Evolutionary conservation across 192 early-diverging fungal species (phyloP).

Genomic region (Dimargaris verticillata): DNA sequence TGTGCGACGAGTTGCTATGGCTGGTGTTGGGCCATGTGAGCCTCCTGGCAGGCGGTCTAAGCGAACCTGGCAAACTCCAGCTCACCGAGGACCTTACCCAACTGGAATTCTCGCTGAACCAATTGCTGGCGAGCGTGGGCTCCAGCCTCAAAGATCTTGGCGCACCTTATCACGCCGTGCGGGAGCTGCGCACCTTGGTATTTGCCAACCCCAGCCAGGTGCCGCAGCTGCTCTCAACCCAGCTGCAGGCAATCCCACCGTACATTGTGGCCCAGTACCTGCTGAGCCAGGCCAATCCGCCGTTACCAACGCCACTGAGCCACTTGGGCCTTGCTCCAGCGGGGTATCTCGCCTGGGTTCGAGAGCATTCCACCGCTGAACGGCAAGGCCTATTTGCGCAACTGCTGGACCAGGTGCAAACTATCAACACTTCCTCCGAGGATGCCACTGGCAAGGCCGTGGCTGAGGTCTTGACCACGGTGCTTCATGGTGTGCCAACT

Average conservation of each 20-base stretch:
- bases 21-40: constrained; percentile 4
- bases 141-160: constrained; percentile 1
- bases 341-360: too few relatives aligned
- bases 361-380: too few relatives aligned
- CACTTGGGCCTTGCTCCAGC: too few relatives aligned
- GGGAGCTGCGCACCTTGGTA: background rate
- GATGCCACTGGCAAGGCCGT: too few relatives aligned
- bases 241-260: background rate
- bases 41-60: background rate
- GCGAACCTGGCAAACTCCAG: constrained; percentile 2
- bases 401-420: too few relatives aligned
- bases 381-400: too few relatives aligned
- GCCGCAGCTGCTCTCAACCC: background rate
- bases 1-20: background rate
- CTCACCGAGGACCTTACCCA: constrained; percentile 5
- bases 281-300: background rate
- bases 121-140: background rate
- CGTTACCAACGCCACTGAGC: background rate
- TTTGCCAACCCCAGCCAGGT: background rate
- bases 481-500: too few relatives aligned
- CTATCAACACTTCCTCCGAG: too few relatives aligned
- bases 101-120: constrained; percentile 4
- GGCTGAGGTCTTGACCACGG: too few relatives aligned
- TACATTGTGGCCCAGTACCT: background rate
- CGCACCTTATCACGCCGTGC: constrained; percentile 1